Percentiles rank a stretch among this genome's conserved stretches.
Conservation (phyloP, 1,284 basidiomycete genomes). For the Ustilago tritici region DNA sequence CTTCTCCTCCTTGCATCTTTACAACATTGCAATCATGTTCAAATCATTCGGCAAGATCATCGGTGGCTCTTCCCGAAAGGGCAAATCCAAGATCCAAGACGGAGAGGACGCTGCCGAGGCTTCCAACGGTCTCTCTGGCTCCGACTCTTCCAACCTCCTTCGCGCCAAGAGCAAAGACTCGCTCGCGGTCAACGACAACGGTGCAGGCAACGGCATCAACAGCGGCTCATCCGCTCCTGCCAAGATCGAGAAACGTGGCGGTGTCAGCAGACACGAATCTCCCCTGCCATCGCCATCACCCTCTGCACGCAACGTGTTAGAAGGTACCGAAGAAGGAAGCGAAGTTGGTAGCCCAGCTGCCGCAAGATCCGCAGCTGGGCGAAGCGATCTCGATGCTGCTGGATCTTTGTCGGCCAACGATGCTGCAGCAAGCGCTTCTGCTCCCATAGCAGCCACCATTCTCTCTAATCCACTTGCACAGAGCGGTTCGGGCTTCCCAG, state of each 20-base stretch:
- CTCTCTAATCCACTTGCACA: slow-evolving; percentile 54
- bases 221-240: slow-evolving; percentile 33
- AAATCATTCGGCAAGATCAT: slow-evolving; percentile 67
- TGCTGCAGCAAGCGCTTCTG: slow-evolving; percentile 33
- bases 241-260: slow-evolving; percentile 64
- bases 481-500: slow-evolving; percentile 28
- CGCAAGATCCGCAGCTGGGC: slow-evolving; percentile 30
- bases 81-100: slow-evolving; percentile 59
- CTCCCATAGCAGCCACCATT: slow-evolving; percentile 40
- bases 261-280: slow-evolving; percentile 62
- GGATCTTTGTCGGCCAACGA: slow-evolving; percentile 29
- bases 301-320: slow-evolving; percentile 52
- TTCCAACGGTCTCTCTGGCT: slow-evolving; percentile 36
- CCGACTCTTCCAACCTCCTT: slow-evolving; percentile 46
- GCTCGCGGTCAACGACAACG: slow-evolving; percentile 31
- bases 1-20: too few species aligned
- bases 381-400: slow-evolving; percentile 9
- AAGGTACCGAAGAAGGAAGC: slow-evolving; percentile 29
- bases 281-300: slow-evolving; percentile 62
- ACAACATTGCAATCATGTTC: slow-evolving; percentile 53
- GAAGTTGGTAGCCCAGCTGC: slow-evolving; percentile 39
- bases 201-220: slow-evolving; percentile 16
- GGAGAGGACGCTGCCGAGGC: slow-evolving; percentile 31
- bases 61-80: slow-evolving; percentile 64
- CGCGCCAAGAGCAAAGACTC: slow-evolving; percentile 44